These are phyloP conservation scores for Lasiosphaeris hirsuta DNA, from an alignment of 495 filamentous ascomycete species.

Conservation along the genomic window DNA sequence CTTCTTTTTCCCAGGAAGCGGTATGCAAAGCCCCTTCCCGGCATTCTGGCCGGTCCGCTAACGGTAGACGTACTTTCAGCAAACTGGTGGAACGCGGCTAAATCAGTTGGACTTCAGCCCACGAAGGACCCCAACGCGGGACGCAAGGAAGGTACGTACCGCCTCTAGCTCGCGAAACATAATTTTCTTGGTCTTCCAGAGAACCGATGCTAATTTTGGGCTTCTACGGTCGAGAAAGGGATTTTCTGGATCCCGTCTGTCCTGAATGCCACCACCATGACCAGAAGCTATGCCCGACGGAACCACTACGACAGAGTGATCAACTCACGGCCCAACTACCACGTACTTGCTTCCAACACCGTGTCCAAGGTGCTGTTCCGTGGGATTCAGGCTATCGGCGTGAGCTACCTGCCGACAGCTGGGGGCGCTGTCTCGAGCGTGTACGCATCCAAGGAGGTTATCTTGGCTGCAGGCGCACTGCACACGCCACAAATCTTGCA, in stretches of 20 bases:
- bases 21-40: background rate
- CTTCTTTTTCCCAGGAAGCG: constrained; percentile 36
- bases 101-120: constrained; percentile 26
- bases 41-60: background rate
- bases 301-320: constrained; percentile 37
- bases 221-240: background rate
- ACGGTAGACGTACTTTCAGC: constrained; percentile 1
- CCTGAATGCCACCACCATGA: constrained; percentile 38
- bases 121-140: constrained; percentile 38
- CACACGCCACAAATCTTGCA: constrained; percentile 60
- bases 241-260: constrained; percentile 39
- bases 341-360: constrained; percentile 40
- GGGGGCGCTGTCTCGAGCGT: constrained; percentile 19
- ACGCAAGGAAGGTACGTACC: constrained; percentile 24
- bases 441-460: constrained; percentile 49
- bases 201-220: background rate
- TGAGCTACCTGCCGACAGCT: constrained; percentile 24
- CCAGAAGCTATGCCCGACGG: constrained; percentile 35
- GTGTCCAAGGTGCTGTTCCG: constrained; percentile 47
- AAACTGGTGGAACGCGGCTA: constrained; percentile 32
- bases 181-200: background rate
- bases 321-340: constrained; percentile 41
- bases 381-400: constrained; percentile 30
- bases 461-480: constrained; percentile 55
- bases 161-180: background rate